These are phyloP conservation scores for Corchorus capsularis DNA, from an alignment of 345 rosid genomes.

Conservation along the genomic window DNA sequence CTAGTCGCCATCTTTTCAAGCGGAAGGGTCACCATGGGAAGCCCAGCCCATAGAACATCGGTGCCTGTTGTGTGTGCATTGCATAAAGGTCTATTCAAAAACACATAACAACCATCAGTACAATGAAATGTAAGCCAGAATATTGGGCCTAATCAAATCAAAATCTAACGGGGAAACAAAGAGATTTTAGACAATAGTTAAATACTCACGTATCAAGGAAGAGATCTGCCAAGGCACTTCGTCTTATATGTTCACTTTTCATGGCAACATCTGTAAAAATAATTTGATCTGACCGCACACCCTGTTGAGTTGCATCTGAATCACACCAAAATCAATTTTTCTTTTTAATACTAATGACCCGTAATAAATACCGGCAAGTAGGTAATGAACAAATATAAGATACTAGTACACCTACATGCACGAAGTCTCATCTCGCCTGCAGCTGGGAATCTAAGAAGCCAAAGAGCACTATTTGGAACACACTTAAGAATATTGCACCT, in stretches of 20 bases:
- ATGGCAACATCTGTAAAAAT: conserved; percentile 97
- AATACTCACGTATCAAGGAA: conserved; percentile 83
- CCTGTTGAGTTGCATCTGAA: conserved; percentile 84
- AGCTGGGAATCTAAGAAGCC: conserved; percentile 98
- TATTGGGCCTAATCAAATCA: not conserved
- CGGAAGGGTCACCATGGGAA: conserved; percentile 92
- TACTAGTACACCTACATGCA: conserved; percentile 50
- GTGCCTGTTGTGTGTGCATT: conserved; percentile 98
- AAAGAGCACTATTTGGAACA: conserved; percentile 90
- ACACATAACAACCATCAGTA: conserved; percentile 6
- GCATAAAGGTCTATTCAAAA: conserved; percentile 72
- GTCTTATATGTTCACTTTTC: conserved; percentile 91
- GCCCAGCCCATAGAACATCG: conserved; percentile 96
- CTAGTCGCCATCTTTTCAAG: conserved; percentile 99
- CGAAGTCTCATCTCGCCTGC: conserved; percentile 96
- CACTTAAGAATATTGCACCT: conserved; percentile 99
- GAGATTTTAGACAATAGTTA: not conserved
- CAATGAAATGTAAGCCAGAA: not conserved
- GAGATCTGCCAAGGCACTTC: conserved; percentile 97
- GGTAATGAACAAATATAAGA: not conserved
- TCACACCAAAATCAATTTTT: conserved; percentile 13
- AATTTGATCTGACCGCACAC: conserved; percentile 86
- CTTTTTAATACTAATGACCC: not conserved
- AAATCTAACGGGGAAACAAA: not conserved
- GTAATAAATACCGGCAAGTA: not conserved